Percentiles rank a stretch among this genome's conserved stretches.
Evolutionary conservation across 306 rosid species (phyloP).

Genomic region (Quercus alba): DNA sequence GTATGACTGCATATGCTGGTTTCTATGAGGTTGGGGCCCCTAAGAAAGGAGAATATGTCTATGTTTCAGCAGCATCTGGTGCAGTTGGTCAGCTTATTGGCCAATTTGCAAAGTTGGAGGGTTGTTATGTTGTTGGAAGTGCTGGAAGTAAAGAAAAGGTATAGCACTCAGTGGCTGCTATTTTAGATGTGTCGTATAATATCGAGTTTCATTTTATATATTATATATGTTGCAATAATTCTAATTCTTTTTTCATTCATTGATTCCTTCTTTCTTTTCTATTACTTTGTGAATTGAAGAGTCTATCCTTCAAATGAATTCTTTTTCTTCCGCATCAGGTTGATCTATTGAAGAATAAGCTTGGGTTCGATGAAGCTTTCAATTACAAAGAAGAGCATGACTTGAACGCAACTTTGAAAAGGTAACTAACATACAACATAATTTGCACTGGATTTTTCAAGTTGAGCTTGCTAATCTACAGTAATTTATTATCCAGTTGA

Average conservation of each 20-base stretch:
- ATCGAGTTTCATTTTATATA: no score
- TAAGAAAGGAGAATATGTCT: conserved; percentile 13
- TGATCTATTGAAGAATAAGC: no score
- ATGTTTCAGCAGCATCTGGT: conserved; percentile 11
- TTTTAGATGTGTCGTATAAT: no score
- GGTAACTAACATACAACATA: neutral
- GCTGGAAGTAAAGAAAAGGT: conserved; percentile 1
- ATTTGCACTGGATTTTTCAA: no score
- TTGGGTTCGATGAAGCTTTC: no score
- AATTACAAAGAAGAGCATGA: conserved; percentile 21
- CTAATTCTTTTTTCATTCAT: neutral
- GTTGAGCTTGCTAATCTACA: no score
- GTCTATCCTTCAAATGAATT: neutral
- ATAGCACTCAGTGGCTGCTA: neutral
- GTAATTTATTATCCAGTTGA: no score
- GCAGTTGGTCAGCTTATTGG: conserved; percentile 15
- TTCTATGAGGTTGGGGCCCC: conserved; percentile 9
- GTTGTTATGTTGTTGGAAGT: conserved; percentile 1
- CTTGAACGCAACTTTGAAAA: conserved; percentile 13
- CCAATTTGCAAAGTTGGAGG: neutral
- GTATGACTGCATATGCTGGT: conserved; percentile 16
- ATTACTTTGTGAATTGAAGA: no score
- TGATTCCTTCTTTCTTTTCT: no score
- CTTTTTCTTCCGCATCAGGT: neutral
- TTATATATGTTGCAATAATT: neutral